phyloP scores from a whole-genome alignment of 257 asterid species.

The Phtheirospermum japonicum region DNA sequence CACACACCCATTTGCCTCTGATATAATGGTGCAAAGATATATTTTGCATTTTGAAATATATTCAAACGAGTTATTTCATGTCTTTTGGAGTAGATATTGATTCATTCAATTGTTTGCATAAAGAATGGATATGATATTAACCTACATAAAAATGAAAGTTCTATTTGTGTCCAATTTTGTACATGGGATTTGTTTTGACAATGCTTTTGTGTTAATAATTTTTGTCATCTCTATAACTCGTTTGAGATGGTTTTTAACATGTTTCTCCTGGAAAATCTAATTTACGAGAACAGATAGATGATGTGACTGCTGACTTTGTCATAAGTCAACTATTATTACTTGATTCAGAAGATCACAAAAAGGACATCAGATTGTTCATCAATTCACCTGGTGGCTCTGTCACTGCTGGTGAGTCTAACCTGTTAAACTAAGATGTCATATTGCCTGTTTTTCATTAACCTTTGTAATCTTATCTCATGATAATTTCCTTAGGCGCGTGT shows the following conservation, averaged over 20 bases:
- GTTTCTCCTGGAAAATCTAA: too few relatives aligned
- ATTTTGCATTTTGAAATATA: too few relatives aligned
- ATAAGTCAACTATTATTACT: slow-evolving; percentile 82
- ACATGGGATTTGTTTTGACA: too few relatives aligned
- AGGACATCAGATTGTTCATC: slow-evolving; percentile 81
- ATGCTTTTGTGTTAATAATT: too few relatives aligned
- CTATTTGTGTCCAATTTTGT: too few relatives aligned
- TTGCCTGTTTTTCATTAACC: too few relatives aligned
- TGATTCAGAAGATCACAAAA: slow-evolving; percentile 74
- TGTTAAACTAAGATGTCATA: slow-evolving; percentile 9
- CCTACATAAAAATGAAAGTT: too few relatives aligned
- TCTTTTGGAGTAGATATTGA: not conserved
- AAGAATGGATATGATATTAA: not conserved
- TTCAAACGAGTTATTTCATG: too few relatives aligned
- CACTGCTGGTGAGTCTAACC: slow-evolving; percentile 71
- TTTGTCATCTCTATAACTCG: not conserved
- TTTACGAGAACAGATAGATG: slow-evolving; percentile 63
- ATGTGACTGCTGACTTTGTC: slow-evolving; percentile 73
- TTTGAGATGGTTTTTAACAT: not conserved
- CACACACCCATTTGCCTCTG: too few relatives aligned
- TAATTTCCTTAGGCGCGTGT: too few relatives aligned
- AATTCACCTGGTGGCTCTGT: slow-evolving; percentile 97
- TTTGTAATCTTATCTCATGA: not conserved
- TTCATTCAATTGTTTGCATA: too few relatives aligned
- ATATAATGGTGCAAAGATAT: too few relatives aligned